Evolutionary conservation across 805 yeast genomes (phyloP).

Genomic region (Hagleromyces aurorensis): DNA sequence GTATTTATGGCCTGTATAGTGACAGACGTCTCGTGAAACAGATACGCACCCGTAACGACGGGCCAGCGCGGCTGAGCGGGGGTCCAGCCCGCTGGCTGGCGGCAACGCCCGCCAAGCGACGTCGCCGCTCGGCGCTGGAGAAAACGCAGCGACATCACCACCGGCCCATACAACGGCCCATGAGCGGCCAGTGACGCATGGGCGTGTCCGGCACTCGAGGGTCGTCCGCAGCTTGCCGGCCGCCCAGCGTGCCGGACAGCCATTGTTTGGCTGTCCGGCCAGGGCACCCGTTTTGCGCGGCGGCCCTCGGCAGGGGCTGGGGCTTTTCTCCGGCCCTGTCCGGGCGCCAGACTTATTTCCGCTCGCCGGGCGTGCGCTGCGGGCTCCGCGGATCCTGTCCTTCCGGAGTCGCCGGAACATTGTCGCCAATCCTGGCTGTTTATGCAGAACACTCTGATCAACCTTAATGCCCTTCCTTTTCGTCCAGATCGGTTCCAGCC

Average conservation of each 20-base stretch:
- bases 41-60: too few relatives aligned
- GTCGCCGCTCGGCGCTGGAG: background rate
- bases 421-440: too few relatives aligned
- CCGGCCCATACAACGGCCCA: background rate
- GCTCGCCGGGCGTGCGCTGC: background rate
- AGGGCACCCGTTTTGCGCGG: background rate
- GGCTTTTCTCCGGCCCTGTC: constrained; percentile 1
- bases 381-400: background rate
- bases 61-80: too few relatives aligned
- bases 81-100: background rate
- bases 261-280: background rate
- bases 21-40: too few relatives aligned
- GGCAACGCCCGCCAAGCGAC: constrained; percentile 1
- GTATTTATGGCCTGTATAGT: too few relatives aligned
- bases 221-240: background rate
- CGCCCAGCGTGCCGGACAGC: background rate
- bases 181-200: background rate
- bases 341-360: background rate
- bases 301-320: constrained; percentile 1
- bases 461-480: too few relatives aligned
- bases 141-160: background rate
- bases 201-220: background rate
- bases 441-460: too few relatives aligned
- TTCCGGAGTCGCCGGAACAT: too few relatives aligned
- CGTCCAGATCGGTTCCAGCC: too few relatives aligned